phyloP scores from a whole-genome alignment of 441 rosid genomes.

The Jatropha multifida region DNA sequence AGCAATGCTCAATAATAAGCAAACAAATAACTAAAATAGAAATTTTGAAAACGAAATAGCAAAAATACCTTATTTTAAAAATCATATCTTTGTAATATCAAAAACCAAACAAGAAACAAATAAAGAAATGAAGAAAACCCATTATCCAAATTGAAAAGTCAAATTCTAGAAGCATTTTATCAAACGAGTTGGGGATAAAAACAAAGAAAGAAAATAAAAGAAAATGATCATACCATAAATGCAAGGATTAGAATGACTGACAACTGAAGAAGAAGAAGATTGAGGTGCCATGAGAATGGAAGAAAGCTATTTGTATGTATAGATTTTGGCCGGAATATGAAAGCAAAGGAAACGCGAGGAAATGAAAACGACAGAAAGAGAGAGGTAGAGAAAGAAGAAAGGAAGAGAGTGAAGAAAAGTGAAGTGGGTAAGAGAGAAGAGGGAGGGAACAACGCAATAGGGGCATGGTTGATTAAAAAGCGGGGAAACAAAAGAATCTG shows the following conservation, averaged over 20 bases:
- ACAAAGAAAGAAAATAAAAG: background rate
- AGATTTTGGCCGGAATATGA: slow-evolving; percentile 22
- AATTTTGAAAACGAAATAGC: background rate
- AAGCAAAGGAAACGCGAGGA: slow-evolving; percentile 15
- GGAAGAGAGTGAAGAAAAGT: background rate
- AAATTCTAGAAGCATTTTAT: background rate
- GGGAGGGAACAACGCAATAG: slow-evolving; percentile 31
- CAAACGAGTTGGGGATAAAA: background rate
- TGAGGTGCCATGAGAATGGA: slow-evolving; percentile 48
- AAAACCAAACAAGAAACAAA: background rate
- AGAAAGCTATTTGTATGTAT: slow-evolving; percentile 13
- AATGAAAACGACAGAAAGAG: slow-evolving; percentile 39
- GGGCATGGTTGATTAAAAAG: slow-evolving; percentile 46
- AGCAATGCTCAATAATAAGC: background rate
- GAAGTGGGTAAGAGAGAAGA: background rate
- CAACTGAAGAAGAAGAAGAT: slow-evolving; percentile 30
- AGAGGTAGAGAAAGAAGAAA: background rate
- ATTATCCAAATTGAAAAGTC: background rate
- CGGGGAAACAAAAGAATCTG: slow-evolving; percentile 38
- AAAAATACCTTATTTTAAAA: background rate
- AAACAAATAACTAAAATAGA: background rate
- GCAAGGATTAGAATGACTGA: slow-evolving; percentile 76
- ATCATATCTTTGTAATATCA: background rate
- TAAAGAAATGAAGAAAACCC: background rate
- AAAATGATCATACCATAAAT: slow-evolving; percentile 54